Base-by-base conservation (phyloP, 202 grass and related monocot species). In the Cymbopogon flexuosus region DNA sequence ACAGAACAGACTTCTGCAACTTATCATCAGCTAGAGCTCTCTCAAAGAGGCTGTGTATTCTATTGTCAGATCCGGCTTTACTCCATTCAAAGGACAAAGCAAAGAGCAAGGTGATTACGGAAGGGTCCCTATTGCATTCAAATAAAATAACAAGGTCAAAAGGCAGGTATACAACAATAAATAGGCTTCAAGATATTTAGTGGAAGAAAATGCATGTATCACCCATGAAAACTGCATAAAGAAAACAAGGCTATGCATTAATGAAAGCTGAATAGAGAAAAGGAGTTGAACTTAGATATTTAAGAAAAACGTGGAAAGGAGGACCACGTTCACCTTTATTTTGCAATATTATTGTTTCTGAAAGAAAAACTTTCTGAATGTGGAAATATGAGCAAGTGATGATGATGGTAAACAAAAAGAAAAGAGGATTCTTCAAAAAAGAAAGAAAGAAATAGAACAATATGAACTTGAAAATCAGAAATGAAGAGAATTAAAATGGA, bases 31-130 rank as follows among this genome's bases (percentile, higher is more conserved):
- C 60, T 73, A 98, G 59, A 75, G 95, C 95, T 90, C 84, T 98
- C 84, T 98, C 95, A 81, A 95, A 98, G 34, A 98, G 61, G 71
- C 86, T 77, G 21, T 98, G 95, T 59, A 98, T 93, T 83, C 92
- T 93, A 76, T 95, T 92, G 62, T 81, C 66, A 57, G 92, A 98
- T 65, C 84, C 95, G 47, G 83, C 56, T 81, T 87, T 93, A 69
- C 84, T 81, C 85, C 89, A 91, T 76, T 98, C 96, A 68, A 95
- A 98, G 30, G 90, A 91, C 79, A 98, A 78, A 14, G 92, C 84
- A 80, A 95, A 98, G 39, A 95, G 86, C 88, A 86, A 87, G 23
- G 80, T 65, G 73, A 93, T 83, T 73, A 98, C 60, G n/a, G 88
- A 98, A 86, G 92, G 92, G 19, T 87, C 83, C 88, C 92, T 98